phyloP scores from a whole-genome alignment of 305 asterid species.

The Fraxinus greggii region DNA sequence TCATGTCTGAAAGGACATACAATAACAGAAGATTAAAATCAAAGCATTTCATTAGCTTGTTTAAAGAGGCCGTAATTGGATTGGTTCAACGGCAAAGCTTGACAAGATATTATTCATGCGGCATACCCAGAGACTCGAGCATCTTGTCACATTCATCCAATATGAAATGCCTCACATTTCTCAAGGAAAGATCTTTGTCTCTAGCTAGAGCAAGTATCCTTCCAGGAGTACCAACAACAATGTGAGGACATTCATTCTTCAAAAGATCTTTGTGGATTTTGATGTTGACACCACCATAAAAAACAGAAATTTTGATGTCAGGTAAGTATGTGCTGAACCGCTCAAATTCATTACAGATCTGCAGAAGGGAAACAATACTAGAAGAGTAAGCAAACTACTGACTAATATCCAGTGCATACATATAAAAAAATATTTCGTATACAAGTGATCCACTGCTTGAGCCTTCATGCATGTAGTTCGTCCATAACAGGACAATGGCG shows the following conservation, averaged over 20 bases:
- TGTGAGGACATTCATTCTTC: constrained; percentile 74
- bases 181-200: constrained; percentile 60
- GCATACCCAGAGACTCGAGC: constrained; percentile 73
- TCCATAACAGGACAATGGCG: not conserved
- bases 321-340: constrained; percentile 59
- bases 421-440: not conserved
- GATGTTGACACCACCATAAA: constrained; percentile 70
- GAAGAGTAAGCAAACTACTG: constrained; percentile 9
- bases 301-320: constrained; percentile 60
- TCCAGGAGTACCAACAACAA: constrained; percentile 83
- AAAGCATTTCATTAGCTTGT: not conserved
- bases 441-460: constrained; percentile 3
- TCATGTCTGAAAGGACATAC: constrained; percentile 53
- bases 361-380: constrained; percentile 24
- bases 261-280: constrained; percentile 64
- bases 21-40: constrained; percentile 8
- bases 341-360: constrained; percentile 75
- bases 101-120: not conserved
- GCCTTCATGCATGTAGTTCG: not conserved
- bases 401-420: not conserved
- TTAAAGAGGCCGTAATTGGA: not conserved
- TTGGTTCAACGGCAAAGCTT: not conserved
- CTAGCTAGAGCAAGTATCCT: constrained; percentile 65
- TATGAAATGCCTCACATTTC: constrained; percentile 69
- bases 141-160: constrained; percentile 79